Evolutionary conservation across 164 flowering plant genomes (phyloP), one percentile per base, ranked within the genome.

Genomic region (Sedum album): DNA sequence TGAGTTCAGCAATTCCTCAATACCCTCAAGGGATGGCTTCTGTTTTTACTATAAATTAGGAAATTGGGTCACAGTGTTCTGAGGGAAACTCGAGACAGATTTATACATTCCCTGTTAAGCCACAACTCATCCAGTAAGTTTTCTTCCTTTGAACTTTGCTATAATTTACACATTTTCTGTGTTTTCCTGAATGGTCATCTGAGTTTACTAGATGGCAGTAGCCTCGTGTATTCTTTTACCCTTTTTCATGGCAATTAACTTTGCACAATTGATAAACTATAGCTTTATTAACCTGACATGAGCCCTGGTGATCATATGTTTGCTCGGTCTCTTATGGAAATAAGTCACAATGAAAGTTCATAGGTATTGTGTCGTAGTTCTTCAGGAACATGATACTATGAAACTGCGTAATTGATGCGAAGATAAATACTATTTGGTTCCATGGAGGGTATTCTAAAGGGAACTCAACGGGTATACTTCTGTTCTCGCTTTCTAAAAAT

Each of bases 81-180:
- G 15, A 87, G 89, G 83, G 84, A 49, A 51, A 70, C 81, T 35
- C 36, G 81, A 75, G 85, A 62, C 81, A 70, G 75, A 76, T 82
- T 77, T 91, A 83, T 78, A 88, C 81, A 35, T 69, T 85, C 51
- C 95, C 97, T 70, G 71, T 80, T 17, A 88, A 79, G 67, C 72
- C 83, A 1, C 95, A 91, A 79, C 83, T 91, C 62, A 78, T 86
- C 66, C 97, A 91, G 97, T 91, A 87, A 71, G 89, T 73, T 36
- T 35, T 13, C 67, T 28, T 23, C 26, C 57, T 21, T n/a, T 21
- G 70, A 21, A 38, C 42, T 33, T n/a, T 14, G 23, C 21, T 36
- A 38, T 57, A n/a, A 1, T n/a, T 25, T 53, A 31, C 36, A 21
- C 7, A 35, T 31, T 25, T 14, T 67, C 18, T 33, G 44, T 33